Percentiles rank a stretch among this genome's conserved stretches.
Conservation (phyloP, 2,329 filamentous ascomycete genomes). For the Passalora sequoiae region DNA sequence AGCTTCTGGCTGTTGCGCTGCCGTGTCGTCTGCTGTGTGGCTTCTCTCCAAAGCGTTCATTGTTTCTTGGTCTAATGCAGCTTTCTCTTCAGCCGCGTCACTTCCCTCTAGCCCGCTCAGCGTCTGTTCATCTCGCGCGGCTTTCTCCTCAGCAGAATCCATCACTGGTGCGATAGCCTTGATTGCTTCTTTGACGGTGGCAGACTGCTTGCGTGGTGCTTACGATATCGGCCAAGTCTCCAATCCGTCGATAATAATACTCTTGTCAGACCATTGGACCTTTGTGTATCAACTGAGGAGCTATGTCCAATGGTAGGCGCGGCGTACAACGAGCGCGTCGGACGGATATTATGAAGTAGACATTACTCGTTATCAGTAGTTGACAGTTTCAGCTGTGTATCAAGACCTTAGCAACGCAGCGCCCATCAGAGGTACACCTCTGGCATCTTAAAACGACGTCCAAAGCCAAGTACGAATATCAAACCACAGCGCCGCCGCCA, state of each 20-base stretch:
- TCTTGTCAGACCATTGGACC: too few species aligned
- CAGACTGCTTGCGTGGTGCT: background rate
- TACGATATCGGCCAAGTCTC: too few species aligned
- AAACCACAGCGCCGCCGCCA: background rate
- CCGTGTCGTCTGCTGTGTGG: background rate
- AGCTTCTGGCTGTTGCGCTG: background rate
- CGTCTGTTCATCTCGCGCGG: slow-evolving; percentile 7
- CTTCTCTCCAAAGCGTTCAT: too few species aligned
- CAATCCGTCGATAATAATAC: too few species aligned
- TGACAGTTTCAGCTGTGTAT: slow-evolving; percentile 1
- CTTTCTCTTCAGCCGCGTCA: background rate
- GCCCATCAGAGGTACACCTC: background rate
- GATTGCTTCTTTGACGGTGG: background rate
- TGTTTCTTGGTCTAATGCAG: too few species aligned
- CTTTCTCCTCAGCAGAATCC: slow-evolving; percentile 16
- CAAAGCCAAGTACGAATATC: background rate
- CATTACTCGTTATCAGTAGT: slow-evolving; percentile 3
- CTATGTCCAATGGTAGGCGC: too few species aligned
- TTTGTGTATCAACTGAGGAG: too few species aligned
- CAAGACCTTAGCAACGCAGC: background rate
- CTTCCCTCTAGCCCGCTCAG: background rate
- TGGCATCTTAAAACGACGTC: background rate
- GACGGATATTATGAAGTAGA: background rate
- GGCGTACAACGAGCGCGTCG: too few species aligned
- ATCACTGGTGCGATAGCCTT: background rate